Evolutionary conservation across 306 rosid species (phyloP).

Genomic region (Heteromeles arbutifolia): DNA sequence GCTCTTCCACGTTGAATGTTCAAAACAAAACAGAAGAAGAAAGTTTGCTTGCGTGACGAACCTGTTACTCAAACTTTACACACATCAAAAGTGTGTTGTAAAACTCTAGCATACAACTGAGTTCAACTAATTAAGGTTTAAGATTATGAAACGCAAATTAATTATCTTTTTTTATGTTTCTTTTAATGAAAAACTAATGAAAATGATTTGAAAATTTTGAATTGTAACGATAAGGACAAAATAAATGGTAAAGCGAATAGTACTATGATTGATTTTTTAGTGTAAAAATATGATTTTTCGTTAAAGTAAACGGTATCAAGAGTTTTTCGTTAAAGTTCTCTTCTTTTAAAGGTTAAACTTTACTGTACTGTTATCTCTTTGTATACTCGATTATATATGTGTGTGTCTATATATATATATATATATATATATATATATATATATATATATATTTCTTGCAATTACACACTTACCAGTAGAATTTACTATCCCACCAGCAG

Average conservation of each 20-base stretch:
- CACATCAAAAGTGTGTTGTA: too few relatives aligned
- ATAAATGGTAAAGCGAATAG: too few relatives aligned
- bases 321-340: too few relatives aligned
- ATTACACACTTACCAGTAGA: neutral
- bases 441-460: slow-evolving; percentile 16
- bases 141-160: neutral
- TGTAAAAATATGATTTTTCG: too few relatives aligned
- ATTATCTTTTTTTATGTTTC: neutral
- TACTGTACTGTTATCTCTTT: too few relatives aligned
- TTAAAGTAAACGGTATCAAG: too few relatives aligned
- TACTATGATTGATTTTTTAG: rapidly evolving
- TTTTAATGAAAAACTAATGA: too few relatives aligned
- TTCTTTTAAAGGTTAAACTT: neutral
- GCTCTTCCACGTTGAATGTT: neutral
- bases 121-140: neutral
- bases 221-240: too few relatives aligned
- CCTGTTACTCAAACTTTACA: too few relatives aligned
- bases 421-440: neutral
- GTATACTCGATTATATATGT: too few relatives aligned
- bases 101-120: neutral
- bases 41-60: neutral
- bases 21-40: neutral
- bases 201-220: too few relatives aligned
- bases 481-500: neutral
- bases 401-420: too few relatives aligned